These are phyloP conservation scores for Gossypium mustelinum DNA, from an alignment of 345 rosid species.

Conservation along the genomic window DNA sequence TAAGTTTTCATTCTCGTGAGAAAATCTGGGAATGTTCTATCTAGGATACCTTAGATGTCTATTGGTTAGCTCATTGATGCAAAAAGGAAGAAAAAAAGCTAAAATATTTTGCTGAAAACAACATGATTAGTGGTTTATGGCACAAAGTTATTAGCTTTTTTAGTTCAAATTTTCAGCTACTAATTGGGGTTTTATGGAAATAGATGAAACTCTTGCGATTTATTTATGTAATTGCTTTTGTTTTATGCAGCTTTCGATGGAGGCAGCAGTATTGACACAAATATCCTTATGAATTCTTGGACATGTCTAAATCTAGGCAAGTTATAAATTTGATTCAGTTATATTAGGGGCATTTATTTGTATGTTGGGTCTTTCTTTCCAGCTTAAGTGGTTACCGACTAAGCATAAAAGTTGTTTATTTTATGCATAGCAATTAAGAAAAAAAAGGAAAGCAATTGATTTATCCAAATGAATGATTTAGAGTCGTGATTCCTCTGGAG, in stretches of 20 bases:
- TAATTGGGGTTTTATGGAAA: not conserved
- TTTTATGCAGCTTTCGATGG: slow-evolving; percentile 68
- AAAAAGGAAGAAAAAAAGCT: not conserved
- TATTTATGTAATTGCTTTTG: slow-evolving; percentile 2
- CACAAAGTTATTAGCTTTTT: not conserved
- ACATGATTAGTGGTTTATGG: not conserved
- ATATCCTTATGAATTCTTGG: slow-evolving; percentile 89
- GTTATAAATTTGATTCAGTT: slow-evolving; percentile 1
- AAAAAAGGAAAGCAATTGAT: not conserved
- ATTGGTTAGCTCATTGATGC: not conserved
- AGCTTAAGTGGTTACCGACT: not conserved
- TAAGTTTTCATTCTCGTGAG: slow-evolving; percentile 30
- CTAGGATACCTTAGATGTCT: not conserved
- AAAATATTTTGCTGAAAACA: not conserved
- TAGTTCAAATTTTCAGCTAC: not conserved
- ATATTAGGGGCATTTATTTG: not conserved
- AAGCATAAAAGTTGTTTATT: not conserved
- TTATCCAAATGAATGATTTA: not conserved
- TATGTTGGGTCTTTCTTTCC: not conserved
- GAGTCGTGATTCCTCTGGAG: not conserved
- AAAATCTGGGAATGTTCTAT: not conserved
- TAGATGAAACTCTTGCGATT: slow-evolving; percentile 26
- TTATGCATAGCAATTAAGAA: not conserved
- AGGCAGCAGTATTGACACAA: slow-evolving; percentile 67
- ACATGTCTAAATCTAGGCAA: slow-evolving; percentile 77